Percentiles rank a stretch among this genome's conserved stretches.
These are phyloP conservation scores for Circinella umbellata DNA, from an alignment of 371 early-diverging fungal genomes.

Conservation along the genomic window DNA sequence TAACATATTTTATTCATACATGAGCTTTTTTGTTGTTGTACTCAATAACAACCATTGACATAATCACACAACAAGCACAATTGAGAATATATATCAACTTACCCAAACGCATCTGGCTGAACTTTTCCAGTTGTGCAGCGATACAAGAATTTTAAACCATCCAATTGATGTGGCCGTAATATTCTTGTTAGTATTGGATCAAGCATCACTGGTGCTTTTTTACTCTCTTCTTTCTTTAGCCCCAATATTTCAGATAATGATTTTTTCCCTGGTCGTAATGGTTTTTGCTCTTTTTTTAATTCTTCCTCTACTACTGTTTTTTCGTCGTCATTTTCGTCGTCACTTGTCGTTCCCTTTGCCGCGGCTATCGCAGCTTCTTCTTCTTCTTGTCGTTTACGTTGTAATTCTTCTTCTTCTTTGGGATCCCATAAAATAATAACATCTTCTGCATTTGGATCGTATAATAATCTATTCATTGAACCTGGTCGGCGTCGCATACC, in stretches of 20 bases:
- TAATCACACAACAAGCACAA: no score
- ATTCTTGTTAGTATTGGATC: slow-evolving; percentile 87
- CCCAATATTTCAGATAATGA: slow-evolving; percentile 60
- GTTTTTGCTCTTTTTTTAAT: slow-evolving; percentile 39
- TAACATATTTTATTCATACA: no score
- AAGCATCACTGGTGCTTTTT: slow-evolving; percentile 65
- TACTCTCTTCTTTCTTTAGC: slow-evolving; percentile 54
- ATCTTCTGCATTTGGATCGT: slow-evolving; percentile 85
- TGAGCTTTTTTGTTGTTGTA: no score
- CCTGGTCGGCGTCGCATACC: slow-evolving; percentile 66
- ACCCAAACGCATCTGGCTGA: slow-evolving; percentile 62
- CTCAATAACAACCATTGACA: no score
- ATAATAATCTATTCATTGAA: slow-evolving; percentile 66
- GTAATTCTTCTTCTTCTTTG: slow-evolving; percentile 52
- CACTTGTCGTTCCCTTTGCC: neutral
- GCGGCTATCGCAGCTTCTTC: slow-evolving; percentile 21
- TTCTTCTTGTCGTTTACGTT: slow-evolving; percentile 29
- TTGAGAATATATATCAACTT: slow-evolving; percentile 5
- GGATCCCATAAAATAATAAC: slow-evolving; percentile 90
- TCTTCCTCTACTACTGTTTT: slow-evolving; percentile 20
- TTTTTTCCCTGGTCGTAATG: slow-evolving; percentile 25
- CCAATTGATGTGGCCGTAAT: slow-evolving; percentile 95
- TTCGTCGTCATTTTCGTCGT: neutral
- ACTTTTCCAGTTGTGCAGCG: slow-evolving; percentile 88
- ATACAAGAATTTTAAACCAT: slow-evolving; percentile 91